Conservation (phyloP, 2,329 filamentous ascomycete species). For the Dendrostoma leiphaemia region DNA sequence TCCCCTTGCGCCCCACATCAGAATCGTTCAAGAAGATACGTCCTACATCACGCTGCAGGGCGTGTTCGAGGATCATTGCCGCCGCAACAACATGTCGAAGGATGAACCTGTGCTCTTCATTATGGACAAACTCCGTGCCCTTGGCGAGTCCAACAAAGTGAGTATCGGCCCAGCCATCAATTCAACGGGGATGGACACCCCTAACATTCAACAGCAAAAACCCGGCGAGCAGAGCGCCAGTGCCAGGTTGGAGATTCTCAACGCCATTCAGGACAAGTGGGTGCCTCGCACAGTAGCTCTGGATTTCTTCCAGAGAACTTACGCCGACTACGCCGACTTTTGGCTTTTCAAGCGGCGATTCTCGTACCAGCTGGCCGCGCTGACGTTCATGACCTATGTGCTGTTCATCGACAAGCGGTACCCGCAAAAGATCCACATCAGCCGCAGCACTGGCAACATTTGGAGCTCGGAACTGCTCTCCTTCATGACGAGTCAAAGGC, state of each 20-base stretch:
- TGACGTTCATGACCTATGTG: constrained; percentile 98
- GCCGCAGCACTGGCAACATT: constrained; percentile 82
- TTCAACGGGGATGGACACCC: neutral
- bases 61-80: constrained; percentile 94
- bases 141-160: constrained; percentile 68
- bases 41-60: constrained; percentile 93
- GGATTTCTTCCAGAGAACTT: constrained; percentile 85
- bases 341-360: constrained; percentile 98
- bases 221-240: constrained; percentile 67
- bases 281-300: constrained; percentile 80
- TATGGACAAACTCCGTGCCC: constrained; percentile 85
- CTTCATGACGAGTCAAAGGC: constrained; percentile 78
- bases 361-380: constrained; percentile 88
- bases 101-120: constrained; percentile 94
- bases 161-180: constrained; percentile 28
- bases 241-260: constrained; percentile 86
- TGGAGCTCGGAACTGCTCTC: constrained; percentile 96
- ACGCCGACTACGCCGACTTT: constrained; percentile 88
- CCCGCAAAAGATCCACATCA: constrained; percentile 92
- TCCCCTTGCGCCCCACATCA: constrained; percentile 88
- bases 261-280: constrained; percentile 90
- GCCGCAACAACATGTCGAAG: constrained; percentile 82
- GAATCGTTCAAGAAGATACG: constrained; percentile 92
- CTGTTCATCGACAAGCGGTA: constrained; percentile 96
- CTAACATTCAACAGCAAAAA: constrained; percentile 45